Conservation (phyloP, 2,329 filamentous ascomycete species). For the Xylaria hypoxylon region DNA sequence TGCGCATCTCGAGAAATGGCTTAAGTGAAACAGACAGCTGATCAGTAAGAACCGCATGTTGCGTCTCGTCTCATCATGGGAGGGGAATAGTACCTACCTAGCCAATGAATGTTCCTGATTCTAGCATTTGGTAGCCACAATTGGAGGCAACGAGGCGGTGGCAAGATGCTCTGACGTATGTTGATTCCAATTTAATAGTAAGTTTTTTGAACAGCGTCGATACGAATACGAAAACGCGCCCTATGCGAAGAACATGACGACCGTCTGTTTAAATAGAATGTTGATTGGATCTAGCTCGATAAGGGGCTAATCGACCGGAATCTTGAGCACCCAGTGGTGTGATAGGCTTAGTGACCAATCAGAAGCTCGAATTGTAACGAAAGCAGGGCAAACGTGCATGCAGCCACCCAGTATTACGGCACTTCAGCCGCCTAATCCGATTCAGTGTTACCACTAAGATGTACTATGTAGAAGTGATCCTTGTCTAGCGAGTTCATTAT, state of each 20-base stretch:
- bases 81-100: background rate
- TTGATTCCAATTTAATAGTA: background rate
- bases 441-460: too few relatives aligned
- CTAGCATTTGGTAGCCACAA: slow-evolving; percentile 5
- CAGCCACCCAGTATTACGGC: background rate
- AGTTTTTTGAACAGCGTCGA: slow-evolving; percentile 27
- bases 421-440: slow-evolving; percentile 1
- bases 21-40: background rate
- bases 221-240: slow-evolving; percentile 48
- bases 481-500: background rate
- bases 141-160: slow-evolving; percentile 13
- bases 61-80: background rate
- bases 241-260: slow-evolving; percentile 23
- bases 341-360: slow-evolving; percentile 31
- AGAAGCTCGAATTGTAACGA: slow-evolving; percentile 12
- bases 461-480: background rate
- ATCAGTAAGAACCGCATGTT: background rate
- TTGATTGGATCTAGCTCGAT: slow-evolving; percentile 16
- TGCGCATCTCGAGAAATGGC: background rate
- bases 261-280: slow-evolving; percentile 28
- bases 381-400: slow-evolving; percentile 4
- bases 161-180: slow-evolving; percentile 15
- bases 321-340: slow-evolving; percentile 31
- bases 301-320: slow-evolving; percentile 30
- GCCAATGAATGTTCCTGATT: background rate